A percentile compares a stretch with the other conserved stretches of the same genome.
These are phyloP conservation scores for Chlorella sp. DNA, from an alignment of 139 green algal genomes.

Conservation along the genomic window DNA sequence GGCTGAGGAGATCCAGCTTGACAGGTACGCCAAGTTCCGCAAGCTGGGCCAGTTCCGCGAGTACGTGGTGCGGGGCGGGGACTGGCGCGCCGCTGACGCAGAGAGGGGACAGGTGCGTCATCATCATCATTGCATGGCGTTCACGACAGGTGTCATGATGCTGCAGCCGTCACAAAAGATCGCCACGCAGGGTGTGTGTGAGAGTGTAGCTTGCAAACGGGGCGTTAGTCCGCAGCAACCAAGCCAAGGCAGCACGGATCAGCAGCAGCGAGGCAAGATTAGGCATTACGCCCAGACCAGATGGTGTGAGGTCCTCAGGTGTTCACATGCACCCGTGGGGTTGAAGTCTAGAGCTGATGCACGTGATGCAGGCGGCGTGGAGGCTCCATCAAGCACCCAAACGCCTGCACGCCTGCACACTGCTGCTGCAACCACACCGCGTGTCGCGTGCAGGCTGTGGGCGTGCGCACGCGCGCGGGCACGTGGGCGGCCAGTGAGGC, in stretches of 20 bases:
- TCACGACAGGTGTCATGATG: not conserved
- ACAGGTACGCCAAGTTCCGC: constrained; percentile 85
- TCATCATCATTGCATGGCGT: not conserved
- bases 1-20: constrained; percentile 70
- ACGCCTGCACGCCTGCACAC: too few species aligned
- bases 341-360: too few species aligned
- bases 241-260: too few species aligned
- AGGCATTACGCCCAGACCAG: too few species aligned
- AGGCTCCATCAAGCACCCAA: too few species aligned
- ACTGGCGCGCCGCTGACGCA: constrained; percentile 42
- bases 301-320: too few species aligned
- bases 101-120: constrained; percentile 33
- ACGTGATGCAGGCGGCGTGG: too few species aligned
- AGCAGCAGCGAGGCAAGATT: too few species aligned
- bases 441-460: constrained; percentile 47
- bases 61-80: constrained; percentile 66
- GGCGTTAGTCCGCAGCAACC: not conserved
- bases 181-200: not conserved
- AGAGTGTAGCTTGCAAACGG: not conserved
- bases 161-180: not conserved
- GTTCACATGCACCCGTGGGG: too few species aligned
- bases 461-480: constrained; percentile 63
- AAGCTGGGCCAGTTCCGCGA: constrained; percentile 75
- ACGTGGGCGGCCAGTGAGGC: constrained; percentile 65
- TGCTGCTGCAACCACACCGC: too few species aligned